These are phyloP conservation scores for Colletotrichum sp. DNA, from an alignment of 2,329 filamentous ascomycete genomes.

Conservation along the genomic window DNA sequence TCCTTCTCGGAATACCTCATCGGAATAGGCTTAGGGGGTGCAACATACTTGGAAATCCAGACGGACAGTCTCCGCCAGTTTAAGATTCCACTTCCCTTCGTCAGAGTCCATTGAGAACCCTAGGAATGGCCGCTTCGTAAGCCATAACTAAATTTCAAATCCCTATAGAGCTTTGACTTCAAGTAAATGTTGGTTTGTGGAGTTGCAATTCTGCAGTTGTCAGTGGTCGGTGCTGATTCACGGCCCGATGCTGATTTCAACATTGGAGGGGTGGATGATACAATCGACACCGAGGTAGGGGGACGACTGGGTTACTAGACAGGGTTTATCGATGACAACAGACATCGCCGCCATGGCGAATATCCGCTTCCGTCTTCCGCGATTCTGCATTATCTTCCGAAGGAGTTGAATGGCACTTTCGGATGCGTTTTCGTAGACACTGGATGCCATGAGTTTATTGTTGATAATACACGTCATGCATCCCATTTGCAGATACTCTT, in stretches of 20 bases:
- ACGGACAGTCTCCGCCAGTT: neutral
- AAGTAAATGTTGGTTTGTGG: neutral
- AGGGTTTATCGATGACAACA: conserved; percentile 14
- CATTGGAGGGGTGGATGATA: conserved; percentile 8
- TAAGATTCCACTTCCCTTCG: neutral
- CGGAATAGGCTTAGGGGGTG: neutral
- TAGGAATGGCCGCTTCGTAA: neutral
- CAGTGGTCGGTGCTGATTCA: neutral
- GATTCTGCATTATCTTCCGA: neutral
- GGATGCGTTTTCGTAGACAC: neutral
- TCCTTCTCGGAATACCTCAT: neutral
- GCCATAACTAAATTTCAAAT: neutral
- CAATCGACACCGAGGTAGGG: neutral
- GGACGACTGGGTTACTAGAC: neutral
- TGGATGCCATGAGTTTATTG: neutral
- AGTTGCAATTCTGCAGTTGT: neutral
- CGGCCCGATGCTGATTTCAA: conserved; percentile 7
- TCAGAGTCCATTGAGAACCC: neutral
- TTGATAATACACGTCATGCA: neutral
- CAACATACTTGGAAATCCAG: neutral
- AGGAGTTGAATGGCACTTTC: neutral
- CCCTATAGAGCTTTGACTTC: neutral
- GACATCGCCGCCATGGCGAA: neutral
- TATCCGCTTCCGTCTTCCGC: neutral
- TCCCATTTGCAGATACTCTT: neutral